phyloP scores from a whole-genome alignment of 2,329 filamentous ascomycete species.

The Alternaria gaisen region DNA sequence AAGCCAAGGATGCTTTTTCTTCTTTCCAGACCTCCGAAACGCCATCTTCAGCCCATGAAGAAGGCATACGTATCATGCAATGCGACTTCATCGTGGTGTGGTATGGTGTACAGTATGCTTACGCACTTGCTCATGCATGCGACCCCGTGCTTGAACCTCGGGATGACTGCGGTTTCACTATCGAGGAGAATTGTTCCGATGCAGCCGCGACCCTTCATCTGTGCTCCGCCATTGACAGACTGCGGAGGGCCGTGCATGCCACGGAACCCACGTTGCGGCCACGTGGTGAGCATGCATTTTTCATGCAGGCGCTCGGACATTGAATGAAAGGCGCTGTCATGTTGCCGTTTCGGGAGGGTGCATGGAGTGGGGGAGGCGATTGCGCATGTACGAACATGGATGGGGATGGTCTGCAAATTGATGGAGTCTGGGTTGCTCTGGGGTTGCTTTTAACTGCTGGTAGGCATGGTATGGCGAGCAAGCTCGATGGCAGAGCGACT shows the following conservation, averaged over 20 bases:
- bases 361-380: neutral
- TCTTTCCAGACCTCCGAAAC: neutral
- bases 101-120: neutral
- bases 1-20: slow-evolving; percentile 1
- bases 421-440: neutral
- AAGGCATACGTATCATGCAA: neutral
- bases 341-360: neutral
- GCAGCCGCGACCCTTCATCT: neutral
- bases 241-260: slow-evolving; percentile 8
- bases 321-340: slow-evolving; percentile 5
- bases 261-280: slow-evolving; percentile 12
- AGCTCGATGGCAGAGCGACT: neutral
- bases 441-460: neutral
- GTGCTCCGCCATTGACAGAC: neutral
- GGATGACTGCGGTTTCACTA: slow-evolving; percentile 6
- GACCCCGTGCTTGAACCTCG: neutral
- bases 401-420: neutral
- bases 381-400: slow-evolving; percentile 1
- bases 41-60: neutral
- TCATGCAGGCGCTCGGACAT: slow-evolving; percentile 17
- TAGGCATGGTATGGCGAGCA: neutral
- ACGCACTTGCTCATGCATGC: neutral
- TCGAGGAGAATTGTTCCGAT: slow-evolving; percentile 1
- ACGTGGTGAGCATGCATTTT: slow-evolving; percentile 16
- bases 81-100: neutral